Evolutionary conservation across 331 rosid genomes (phyloP), one percentile per base, ranked within the genome.

Genomic region (Erythrophleum ivorense): DNA sequence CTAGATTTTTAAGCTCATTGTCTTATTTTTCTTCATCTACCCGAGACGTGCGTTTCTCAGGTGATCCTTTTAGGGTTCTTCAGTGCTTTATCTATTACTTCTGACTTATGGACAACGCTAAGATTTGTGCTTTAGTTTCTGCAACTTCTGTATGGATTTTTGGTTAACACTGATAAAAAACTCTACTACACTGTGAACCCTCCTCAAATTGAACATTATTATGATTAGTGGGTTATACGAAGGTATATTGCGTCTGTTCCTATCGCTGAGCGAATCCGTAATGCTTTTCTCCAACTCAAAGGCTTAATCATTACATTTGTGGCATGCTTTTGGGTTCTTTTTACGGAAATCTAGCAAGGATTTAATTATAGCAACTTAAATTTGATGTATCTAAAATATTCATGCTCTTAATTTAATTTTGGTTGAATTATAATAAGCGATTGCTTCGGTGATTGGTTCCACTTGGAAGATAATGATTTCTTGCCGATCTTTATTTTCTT

Each of bases 1-100:
- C 67, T 74, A 83, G 86, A 85, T 82, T 73, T 82, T 7, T 6
- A 31, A 1, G 48, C 68, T 52, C 15, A 4, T 49, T 11, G 29
- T 24, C 29, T 8, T 58, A 4, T 53, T 77, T 8, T 55, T 4
- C 6, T 70, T 59, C 53, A 60, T 78, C 79, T 78, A 70, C 57
- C 78, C 62, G 80, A 67, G 70, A 0, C 57, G 53, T 46, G 87
- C 89, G 78, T 66, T n/a, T 76, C 46, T 84, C 86, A 84, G 93
- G 94, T 87, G 87, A 80, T 1, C 5, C 65, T n/a, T 76, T 83
- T 81, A 84, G 59, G 10, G 57, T 29, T 69, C 57, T 67, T 15
- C 9, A 7, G 36, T 15, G 38, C 24, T 18, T 1, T 15, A 19
- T 14, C 2, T 41, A 41, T 24, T 19, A 2, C 2, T 15, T 33